Conservation (phyloP, 129 eudicot genomes). For the Deinandra increscens region DNA sequence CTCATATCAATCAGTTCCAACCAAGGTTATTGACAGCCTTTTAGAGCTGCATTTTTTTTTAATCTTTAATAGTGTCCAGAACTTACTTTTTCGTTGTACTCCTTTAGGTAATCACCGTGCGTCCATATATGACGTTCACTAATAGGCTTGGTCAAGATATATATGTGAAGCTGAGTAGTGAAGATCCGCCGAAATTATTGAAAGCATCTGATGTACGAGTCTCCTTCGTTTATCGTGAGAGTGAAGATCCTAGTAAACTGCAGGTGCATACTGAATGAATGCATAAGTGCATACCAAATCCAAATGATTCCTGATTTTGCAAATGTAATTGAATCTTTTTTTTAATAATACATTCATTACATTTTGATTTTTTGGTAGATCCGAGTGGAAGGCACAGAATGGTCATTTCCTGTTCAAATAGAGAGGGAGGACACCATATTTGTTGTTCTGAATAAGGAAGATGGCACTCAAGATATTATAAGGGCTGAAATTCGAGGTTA, state of each 20-base stretch:
- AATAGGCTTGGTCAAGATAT: slow-evolving; percentile 86
- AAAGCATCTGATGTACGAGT: slow-evolving; percentile 73
- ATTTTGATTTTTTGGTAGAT: slow-evolving; percentile 42
- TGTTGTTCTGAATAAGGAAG: slow-evolving; percentile 56
- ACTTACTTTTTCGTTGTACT: slow-evolving; percentile 22
- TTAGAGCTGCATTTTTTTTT: not conserved
- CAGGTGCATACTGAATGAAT: slow-evolving; percentile 45
- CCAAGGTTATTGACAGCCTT: slow-evolving; percentile 56
- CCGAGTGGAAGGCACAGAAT: slow-evolving; percentile 65
- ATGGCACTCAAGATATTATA: slow-evolving; percentile 47
- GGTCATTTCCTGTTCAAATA: slow-evolving; percentile 90
- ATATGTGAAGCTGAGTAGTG: slow-evolving; percentile 66
- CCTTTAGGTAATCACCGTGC: slow-evolving; percentile 66
- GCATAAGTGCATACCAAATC: not conserved
- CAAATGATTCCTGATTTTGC: slow-evolving; percentile 3
- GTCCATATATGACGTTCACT: slow-evolving; percentile 86
- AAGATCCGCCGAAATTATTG: slow-evolving; percentile 74
- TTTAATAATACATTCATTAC: not conserved
- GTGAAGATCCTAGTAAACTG: slow-evolving; percentile 56
- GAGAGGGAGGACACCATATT: slow-evolving; percentile 73
- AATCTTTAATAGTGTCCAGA: not conserved
- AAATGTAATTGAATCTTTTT: not conserved
- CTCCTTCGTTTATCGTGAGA: slow-evolving; percentile 65
- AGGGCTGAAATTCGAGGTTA: slow-evolving; percentile 91
- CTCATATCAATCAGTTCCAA: slow-evolving; percentile 84